Evolutionary conservation across 75 land plant species (phyloP), one percentile per base, ranked within the genome.

Genomic region (Larix kaempferi): DNA sequence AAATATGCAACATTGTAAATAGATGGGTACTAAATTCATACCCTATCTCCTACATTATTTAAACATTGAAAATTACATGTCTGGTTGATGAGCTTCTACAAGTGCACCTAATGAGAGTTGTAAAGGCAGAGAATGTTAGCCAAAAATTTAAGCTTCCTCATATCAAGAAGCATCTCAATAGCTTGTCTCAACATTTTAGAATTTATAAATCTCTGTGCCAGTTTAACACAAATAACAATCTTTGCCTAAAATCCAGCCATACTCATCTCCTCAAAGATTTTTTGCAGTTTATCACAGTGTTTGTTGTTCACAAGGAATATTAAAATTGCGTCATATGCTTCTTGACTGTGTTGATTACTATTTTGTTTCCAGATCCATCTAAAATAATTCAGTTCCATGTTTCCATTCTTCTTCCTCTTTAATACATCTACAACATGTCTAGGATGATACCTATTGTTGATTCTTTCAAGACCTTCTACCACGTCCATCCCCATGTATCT

Each of bases 41-140:
- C n/a, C 96, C 91, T 57, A 88, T 78, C 52, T 89, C 91, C 75
- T 91, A 93, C 94, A 95, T 81, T 95, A 94, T 60, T 82, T 85
- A 33, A 93, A 89, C 79, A 94, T 80, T 54, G 57, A 73, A 21
- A 91, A 84, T 61, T 93, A 91, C 66, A 86, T 71, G 74, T 91
- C 88, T 66, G 91, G 78, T 23, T 86, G 82, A 79, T 73, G 81
- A 49, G 82, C 88, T 21, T 79, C 79, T 55, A 90, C 80, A 57
- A 93, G 85, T 14, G 94, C 92, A 77, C 91, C 94, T n/a, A 14
- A 95, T 89, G 41, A 95, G 75, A 74, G 81, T 84, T 76, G 89
- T 91, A 72, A 86, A 95, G 19, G 98, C 93, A 22, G 89, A 86
- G 77, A 91, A 88, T 23, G 95, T 88, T 12, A 94, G 98, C 57